Base-by-base conservation (phyloP, 345 rosid genomes). In the Conringia planisiliqua region DNA sequence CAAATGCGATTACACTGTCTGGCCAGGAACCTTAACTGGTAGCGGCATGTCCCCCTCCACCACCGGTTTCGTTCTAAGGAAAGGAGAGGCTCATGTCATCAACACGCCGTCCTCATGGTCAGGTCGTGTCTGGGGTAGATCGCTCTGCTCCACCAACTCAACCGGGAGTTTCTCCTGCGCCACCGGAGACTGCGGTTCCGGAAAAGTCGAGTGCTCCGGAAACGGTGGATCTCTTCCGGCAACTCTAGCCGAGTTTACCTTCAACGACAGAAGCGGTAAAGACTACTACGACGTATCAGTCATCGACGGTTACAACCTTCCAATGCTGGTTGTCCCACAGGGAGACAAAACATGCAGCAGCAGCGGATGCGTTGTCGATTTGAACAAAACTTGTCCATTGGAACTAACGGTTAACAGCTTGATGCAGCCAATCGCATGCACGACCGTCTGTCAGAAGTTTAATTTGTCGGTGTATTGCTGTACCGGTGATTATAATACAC, bases 101-200 rank as follows among this genome's bases (percentile, higher is more conserved):
- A 3, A 40, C 0, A 73, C 66, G 3, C 62, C 78, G 0, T 33
- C 72, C 0, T 73, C 81, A 7, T 85, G 89, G 91, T 5, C 62
- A 0, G 93, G 91, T 35, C 78, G 84, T 6, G 0, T 88, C 0
- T 86, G 91, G 92, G 96, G 72, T 12, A 70, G 90, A 18, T 59
- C 89, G 0, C 55, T 36, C 3, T 90, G 96, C 79, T 29, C 82
- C 33, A 33, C 61, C 0, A 80, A 66, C 32, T 17, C 82, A 13
- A 57, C 60, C 14, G 52, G 72, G 3, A 3, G 5, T 1, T 59
- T 74, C 18, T 66, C 68, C 0, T 74, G 73, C 14, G 64, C 48
- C 6, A 68, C 38, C 0, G 90, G 82, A 6, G 86, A 87, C 32
- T 88, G 92, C 1, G 84, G 54, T 18, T 80, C 88, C 0, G 87